These are phyloP conservation scores for Lycium barbarum DNA, from an alignment of 257 asterid genomes.

Conservation along the genomic window DNA sequence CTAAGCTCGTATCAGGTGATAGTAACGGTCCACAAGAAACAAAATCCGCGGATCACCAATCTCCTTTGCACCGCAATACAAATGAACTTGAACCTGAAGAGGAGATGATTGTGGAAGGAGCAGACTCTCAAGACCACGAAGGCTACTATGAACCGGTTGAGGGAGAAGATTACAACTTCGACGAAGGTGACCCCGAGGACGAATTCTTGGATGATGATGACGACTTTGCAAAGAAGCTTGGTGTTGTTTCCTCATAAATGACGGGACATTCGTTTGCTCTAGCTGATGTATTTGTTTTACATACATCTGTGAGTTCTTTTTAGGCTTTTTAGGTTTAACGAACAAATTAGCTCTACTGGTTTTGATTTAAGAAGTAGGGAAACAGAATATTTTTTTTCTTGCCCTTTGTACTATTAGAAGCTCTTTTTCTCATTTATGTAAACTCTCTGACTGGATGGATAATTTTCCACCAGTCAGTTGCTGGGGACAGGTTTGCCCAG, in stretches of 20 bases:
- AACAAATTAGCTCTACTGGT: slow-evolving; percentile 50
- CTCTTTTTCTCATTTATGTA: slow-evolving; percentile 20
- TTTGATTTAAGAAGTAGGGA: slow-evolving; percentile 59
- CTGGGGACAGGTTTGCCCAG: slow-evolving; percentile 16
- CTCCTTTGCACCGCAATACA: slow-evolving; percentile 33
- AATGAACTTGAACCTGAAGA: slow-evolving; percentile 54
- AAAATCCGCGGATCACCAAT: slow-evolving; percentile 29
- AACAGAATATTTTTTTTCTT: neutral
- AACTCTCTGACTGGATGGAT: slow-evolving; percentile 34
- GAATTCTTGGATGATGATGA: slow-evolving; percentile 64
- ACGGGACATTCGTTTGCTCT: neutral
- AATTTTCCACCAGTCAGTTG: slow-evolving; percentile 33
- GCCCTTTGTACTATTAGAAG: slow-evolving; percentile 46
- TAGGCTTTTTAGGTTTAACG: slow-evolving; percentile 38
- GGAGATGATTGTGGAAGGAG: slow-evolving; percentile 48
- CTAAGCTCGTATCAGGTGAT: slow-evolving; percentile 13
- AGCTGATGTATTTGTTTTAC: slow-evolving; percentile 26
- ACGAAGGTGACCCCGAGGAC: slow-evolving; percentile 61
- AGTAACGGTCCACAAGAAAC: slow-evolving; percentile 30
- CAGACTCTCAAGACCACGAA: slow-evolving; percentile 50
- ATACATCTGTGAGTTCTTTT: slow-evolving; percentile 26
- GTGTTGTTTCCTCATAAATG: slow-evolving; percentile 55
- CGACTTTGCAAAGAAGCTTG: slow-evolving; percentile 93
- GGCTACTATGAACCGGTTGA: slow-evolving; percentile 62
- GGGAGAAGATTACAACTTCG: slow-evolving; percentile 61